These are phyloP conservation scores for Clitopilus passeckerianus DNA, from an alignment of 768 basidiomycete species.

Conservation along the genomic window DNA sequence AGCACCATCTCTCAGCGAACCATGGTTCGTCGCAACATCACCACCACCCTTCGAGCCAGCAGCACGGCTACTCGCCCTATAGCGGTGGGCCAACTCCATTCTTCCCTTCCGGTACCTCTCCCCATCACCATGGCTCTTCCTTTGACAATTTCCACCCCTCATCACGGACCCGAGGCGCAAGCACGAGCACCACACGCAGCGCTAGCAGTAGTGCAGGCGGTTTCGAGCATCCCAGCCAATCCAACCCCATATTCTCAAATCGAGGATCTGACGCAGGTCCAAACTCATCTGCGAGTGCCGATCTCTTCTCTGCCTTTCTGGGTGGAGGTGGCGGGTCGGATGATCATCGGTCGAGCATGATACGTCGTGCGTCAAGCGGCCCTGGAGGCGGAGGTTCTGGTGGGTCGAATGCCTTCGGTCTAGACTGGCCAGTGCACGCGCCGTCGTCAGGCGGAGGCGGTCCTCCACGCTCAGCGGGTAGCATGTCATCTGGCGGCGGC, in stretches of 20 bases:
- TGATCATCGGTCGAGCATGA: slow-evolving; percentile 13
- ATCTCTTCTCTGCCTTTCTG: slow-evolving; percentile 19
- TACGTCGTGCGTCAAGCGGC: slow-evolving; percentile 4
- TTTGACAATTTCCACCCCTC: slow-evolving; percentile 18
- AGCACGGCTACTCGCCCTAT: slow-evolving; percentile 12
- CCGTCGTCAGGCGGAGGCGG: not conserved
- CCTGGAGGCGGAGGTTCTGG: slow-evolving; percentile 5
- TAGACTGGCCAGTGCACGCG: slow-evolving; percentile 33
- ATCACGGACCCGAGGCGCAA: slow-evolving; percentile 4
- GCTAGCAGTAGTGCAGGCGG: not conserved
- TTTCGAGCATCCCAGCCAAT: not conserved
- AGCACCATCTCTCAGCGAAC: slow-evolving; percentile 9
- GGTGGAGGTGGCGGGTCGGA: slow-evolving; percentile 18
- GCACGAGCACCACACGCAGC: not conserved
- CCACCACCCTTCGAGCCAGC: slow-evolving; percentile 1
- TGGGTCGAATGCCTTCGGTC: slow-evolving; percentile 11
- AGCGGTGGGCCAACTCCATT: not conserved
- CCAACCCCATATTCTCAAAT: not conserved
- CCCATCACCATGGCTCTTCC: slow-evolving; percentile 12
- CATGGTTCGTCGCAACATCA: slow-evolving; percentile 8
- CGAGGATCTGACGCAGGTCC: slow-evolving; percentile 8
- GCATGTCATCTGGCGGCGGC: not conserved
- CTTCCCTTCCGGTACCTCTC: not conserved
- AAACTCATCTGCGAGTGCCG: slow-evolving; percentile 13
- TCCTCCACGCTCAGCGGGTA: not conserved